These are phyloP conservation scores for Gastrolobium bilobum DNA, from an alignment of 306 rosid genomes.

Conservation along the genomic window DNA sequence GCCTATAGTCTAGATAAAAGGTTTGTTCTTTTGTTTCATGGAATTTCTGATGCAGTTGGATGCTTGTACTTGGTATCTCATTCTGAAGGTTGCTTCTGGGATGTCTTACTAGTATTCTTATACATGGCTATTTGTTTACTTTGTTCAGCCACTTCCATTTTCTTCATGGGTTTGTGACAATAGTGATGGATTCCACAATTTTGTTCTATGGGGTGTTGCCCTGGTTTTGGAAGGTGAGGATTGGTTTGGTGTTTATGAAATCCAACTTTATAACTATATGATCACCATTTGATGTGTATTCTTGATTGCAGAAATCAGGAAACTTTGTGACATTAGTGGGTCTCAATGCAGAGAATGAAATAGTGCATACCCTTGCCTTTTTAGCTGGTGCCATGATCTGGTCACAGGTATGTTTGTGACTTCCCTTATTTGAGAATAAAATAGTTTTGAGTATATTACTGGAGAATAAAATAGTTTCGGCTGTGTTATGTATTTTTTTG, in stretches of 20 bases:
- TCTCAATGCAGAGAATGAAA: slow-evolving; percentile 89
- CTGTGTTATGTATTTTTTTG: background rate
- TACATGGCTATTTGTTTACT: slow-evolving; percentile 40
- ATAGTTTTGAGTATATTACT: slow-evolving; percentile 16
- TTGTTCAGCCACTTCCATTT: slow-evolving; percentile 87
- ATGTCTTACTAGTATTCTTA: slow-evolving; percentile 32
- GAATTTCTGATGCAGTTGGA: slow-evolving; percentile 30
- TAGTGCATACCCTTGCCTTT: slow-evolving; percentile 87
- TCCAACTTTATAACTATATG: slow-evolving; percentile 35
- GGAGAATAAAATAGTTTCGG: slow-evolving; percentile 34
- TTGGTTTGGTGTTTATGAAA: slow-evolving; percentile 38
- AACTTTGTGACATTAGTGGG: slow-evolving; percentile 69
- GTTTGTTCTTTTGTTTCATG: slow-evolving; percentile 51
- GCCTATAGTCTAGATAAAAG: slow-evolving; percentile 97
- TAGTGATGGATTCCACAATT: slow-evolving; percentile 85
- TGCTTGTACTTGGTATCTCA: slow-evolving; percentile 10
- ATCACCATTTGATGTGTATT: slow-evolving; percentile 24
- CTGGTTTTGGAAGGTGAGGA: slow-evolving; percentile 96
- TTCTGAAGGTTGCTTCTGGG: slow-evolving; percentile 17
- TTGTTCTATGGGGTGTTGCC: slow-evolving; percentile 83
- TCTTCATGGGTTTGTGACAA: slow-evolving; percentile 89
- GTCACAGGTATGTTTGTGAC: slow-evolving; percentile 79
- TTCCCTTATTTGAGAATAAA: slow-evolving; percentile 37
- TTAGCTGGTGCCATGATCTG: slow-evolving; percentile 84
- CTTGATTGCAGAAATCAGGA: slow-evolving; percentile 81